These are phyloP conservation scores for Medicago truncatula DNA, from an alignment of 306 rosid species.

Conservation along the genomic window DNA sequence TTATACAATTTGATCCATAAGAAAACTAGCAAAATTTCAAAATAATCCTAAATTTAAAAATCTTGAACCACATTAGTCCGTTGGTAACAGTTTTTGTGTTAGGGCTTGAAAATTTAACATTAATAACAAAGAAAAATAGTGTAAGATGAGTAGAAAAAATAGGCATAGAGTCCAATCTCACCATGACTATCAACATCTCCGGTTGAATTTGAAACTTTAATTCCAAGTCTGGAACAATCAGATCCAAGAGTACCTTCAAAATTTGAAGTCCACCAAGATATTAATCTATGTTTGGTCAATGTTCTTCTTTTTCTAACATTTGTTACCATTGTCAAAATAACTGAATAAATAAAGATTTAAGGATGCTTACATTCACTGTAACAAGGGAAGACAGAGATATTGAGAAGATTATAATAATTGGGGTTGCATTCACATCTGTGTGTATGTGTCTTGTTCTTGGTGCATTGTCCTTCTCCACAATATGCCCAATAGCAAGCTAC, in stretches of 20 bases:
- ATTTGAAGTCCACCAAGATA: neutral
- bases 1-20: no score
- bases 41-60: no score
- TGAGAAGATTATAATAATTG: conserved; percentile 66
- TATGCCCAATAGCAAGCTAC: conserved; percentile 86
- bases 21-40: no score
- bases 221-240: conserved; percentile 78
- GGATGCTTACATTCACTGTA: conserved; percentile 68
- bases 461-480: conserved; percentile 77
- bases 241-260: conserved; percentile 76
- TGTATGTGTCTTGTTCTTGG: conserved; percentile 46
- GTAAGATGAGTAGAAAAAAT: neutral
- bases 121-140: neutral
- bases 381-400: conserved; percentile 69
- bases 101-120: neutral
- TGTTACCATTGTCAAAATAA: neutral
- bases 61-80: no score
- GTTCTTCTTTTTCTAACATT: neutral
- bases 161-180: conserved; percentile 32
- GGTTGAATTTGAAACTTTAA: conserved; percentile 60
- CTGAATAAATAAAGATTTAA: neutral
- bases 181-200: conserved; percentile 40
- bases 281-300: neutral
- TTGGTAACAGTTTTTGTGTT: no score
- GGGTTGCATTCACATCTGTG: conserved; percentile 58